A percentile compares a stretch with the other conserved stretches of the same genome.
phyloP scores from a whole-genome alignment of 352 stramenopile genomes.

The Phytophthora sansomeana region DNA sequence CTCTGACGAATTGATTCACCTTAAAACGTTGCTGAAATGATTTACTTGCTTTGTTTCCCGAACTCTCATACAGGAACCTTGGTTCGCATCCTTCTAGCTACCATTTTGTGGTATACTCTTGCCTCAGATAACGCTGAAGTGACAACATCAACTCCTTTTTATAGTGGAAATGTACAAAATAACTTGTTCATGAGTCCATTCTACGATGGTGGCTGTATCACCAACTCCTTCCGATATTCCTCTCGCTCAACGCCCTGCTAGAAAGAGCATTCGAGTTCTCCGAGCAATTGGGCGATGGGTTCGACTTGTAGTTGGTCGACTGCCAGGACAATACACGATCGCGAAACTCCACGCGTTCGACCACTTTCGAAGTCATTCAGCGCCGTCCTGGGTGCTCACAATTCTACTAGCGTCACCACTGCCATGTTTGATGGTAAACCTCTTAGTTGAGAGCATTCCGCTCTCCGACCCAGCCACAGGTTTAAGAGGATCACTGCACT shows the following conservation, averaged over 20 bases:
- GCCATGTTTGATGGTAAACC: constrained; percentile 23
- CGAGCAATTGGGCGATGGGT: constrained; percentile 1
- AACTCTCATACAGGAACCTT: too few species aligned
- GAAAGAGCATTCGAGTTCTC: not conserved
- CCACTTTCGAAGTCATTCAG: constrained; percentile 5
- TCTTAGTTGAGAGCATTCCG: constrained; percentile 37
- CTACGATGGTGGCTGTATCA: not conserved
- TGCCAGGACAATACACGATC: constrained; percentile 39
- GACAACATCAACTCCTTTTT: too few species aligned
- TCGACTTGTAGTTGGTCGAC: not conserved
- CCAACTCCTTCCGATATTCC: not conserved
- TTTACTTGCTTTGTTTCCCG: too few species aligned
- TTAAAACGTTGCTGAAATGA: too few species aligned
- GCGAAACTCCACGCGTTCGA: constrained; percentile 40
- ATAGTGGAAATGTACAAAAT: not conserved
- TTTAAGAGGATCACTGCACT: constrained; percentile 19
- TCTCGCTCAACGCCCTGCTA: not conserved
- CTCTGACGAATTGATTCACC: too few species aligned
- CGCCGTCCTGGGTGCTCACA: not conserved
- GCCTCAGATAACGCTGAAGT: too few species aligned
- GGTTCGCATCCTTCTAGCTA: too few species aligned
- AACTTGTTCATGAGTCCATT: not conserved
- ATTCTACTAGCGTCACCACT: constrained; percentile 34
- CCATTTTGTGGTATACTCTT: too few species aligned
- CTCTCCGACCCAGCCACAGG: constrained; percentile 14